A percentile compares a stretch with the other conserved stretches of the same genome.
These are phyloP conservation scores for Diaporthe nobilis DNA, from an alignment of 2,329 filamentous ascomycete species.

Conservation along the genomic window DNA sequence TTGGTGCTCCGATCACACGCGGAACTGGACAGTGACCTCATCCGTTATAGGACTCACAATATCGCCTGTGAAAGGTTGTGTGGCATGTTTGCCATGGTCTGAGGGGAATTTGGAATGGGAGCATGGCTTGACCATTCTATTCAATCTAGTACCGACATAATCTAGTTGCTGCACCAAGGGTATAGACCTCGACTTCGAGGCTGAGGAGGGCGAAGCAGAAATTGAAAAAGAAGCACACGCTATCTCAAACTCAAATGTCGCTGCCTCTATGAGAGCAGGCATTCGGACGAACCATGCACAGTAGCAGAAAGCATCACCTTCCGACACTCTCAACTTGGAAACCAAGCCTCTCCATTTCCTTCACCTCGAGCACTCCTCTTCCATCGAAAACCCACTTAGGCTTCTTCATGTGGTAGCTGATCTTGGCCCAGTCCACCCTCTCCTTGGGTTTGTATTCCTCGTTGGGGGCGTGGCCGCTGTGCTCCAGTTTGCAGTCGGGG, in stretches of 20 bases:
- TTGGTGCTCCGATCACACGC: not conserved
- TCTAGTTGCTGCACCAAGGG: not conserved
- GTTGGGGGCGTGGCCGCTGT: constrained; percentile 59
- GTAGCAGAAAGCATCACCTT: constrained; percentile 44
- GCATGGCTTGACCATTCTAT: not conserved
- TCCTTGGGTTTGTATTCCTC: constrained; percentile 63
- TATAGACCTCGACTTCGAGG: not conserved
- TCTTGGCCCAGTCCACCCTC: constrained; percentile 65
- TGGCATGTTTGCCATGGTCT: not conserved
- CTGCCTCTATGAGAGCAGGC: not conserved
- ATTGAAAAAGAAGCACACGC: not conserved
- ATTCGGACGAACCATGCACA: not conserved
- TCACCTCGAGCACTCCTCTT: constrained; percentile 66
- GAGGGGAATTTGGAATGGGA: not conserved
- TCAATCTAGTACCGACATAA: not conserved
- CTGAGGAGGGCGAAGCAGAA: not conserved
- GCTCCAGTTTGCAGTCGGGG: constrained; percentile 64
- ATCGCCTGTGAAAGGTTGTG: not conserved
- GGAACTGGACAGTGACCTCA: not conserved
- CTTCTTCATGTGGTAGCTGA: constrained; percentile 64
- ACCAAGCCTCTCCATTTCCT: constrained; percentile 64
- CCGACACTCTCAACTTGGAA: constrained; percentile 68
- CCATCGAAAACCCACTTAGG: constrained; percentile 71
- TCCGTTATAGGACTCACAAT: not conserved
- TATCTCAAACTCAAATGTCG: not conserved